A percentile compares a stretch with the other conserved stretches of the same genome.
Evolutionary conservation across 2,329 filamentous ascomycete genomes (phyloP).

Genomic region (Aspergillus japonicus): DNA sequence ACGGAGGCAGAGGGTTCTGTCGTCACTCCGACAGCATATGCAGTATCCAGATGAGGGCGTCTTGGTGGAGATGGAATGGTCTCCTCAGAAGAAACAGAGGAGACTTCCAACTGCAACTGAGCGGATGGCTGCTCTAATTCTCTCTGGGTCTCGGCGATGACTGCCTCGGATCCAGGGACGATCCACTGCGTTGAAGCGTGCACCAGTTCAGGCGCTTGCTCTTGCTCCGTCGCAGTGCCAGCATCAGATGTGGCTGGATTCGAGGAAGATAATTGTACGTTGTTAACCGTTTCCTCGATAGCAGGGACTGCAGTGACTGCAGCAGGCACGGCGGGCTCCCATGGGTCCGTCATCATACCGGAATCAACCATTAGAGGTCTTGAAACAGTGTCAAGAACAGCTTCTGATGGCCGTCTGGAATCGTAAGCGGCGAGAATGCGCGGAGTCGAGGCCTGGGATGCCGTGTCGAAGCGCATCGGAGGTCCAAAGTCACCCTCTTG

Average conservation of each 20-base stretch:
- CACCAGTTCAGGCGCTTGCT: constrained; percentile 29
- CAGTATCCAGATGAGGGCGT: constrained; percentile 34
- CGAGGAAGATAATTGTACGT: constrained; percentile 24
- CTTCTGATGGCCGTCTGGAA: constrained; percentile 35
- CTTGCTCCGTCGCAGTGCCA: constrained; percentile 16
- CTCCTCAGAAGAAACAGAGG: constrained; percentile 34
- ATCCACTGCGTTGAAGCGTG: constrained; percentile 46
- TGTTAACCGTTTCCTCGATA: constrained; percentile 18
- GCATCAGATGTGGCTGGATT: constrained; percentile 17
- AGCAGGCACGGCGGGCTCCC: constrained; percentile 40
- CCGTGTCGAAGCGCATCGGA: constrained; percentile 36
- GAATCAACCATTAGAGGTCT: constrained; percentile 57
- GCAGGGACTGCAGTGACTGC: constrained; percentile 19
- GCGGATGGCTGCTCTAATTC: constrained; percentile 17
- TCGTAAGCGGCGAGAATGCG: constrained; percentile 30
- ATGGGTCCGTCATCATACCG: constrained; percentile 62
- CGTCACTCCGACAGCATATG: constrained; percentile 30
- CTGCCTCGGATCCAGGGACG: constrained; percentile 40
- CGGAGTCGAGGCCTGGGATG: constrained; percentile 42
- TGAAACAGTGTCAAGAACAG: constrained; percentile 21
- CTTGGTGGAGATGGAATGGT: constrained; percentile 45
- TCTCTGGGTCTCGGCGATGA: constrained; percentile 17
- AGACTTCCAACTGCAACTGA: constrained; percentile 30
- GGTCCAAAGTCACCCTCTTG: constrained; percentile 60
- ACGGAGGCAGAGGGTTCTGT: constrained; percentile 30